A percentile compares a stretch with the other conserved stretches of the same genome.
phyloP scores from a whole-genome alignment of 768 basidiomycete species.

The Termitomyces sp. region DNA sequence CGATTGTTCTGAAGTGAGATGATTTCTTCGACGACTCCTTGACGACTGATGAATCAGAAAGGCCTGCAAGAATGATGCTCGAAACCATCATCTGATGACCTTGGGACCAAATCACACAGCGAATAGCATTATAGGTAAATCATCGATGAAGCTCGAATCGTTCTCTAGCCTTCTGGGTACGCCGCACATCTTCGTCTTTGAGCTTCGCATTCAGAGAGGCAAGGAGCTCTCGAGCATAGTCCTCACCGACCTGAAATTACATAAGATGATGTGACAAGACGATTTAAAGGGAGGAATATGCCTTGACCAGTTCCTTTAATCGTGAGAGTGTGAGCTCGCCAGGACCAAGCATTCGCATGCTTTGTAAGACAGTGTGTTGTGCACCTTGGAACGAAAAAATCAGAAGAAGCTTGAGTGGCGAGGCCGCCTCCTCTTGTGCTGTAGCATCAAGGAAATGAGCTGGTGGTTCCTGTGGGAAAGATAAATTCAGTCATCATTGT shows the following conservation, averaged over 20 bases:
- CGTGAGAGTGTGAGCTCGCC: constrained; percentile 49
- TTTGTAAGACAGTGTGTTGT: constrained; percentile 43
- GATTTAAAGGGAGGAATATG: constrained; percentile 20
- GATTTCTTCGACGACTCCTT: not conserved
- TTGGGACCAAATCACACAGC: not conserved
- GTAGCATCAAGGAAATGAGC: constrained; percentile 74
- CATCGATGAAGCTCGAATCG: constrained; percentile 35
- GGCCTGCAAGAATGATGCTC: not conserved
- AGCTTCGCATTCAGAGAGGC: constrained; percentile 57
- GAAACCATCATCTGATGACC: not conserved
- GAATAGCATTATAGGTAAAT: not conserved
- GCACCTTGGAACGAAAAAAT: constrained; percentile 55
- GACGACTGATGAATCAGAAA: not conserved
- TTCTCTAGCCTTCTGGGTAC: constrained; percentile 55
- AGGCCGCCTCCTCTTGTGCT: constrained; percentile 63
- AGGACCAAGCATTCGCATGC: constrained; percentile 58
- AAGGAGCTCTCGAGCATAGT: constrained; percentile 54
- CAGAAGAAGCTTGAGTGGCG: constrained; percentile 53
- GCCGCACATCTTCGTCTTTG: constrained; percentile 56
- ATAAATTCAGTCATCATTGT: not conserved
- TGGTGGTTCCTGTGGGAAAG: constrained; percentile 40
- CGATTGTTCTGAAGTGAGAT: not conserved
- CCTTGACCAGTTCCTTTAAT: constrained; percentile 51
- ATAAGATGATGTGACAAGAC: not conserved
- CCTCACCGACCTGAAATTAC: constrained; percentile 53